These are phyloP conservation scores for Mycena rosella DNA, from an alignment of 768 basidiomycete species.

Conservation along the genomic window DNA sequence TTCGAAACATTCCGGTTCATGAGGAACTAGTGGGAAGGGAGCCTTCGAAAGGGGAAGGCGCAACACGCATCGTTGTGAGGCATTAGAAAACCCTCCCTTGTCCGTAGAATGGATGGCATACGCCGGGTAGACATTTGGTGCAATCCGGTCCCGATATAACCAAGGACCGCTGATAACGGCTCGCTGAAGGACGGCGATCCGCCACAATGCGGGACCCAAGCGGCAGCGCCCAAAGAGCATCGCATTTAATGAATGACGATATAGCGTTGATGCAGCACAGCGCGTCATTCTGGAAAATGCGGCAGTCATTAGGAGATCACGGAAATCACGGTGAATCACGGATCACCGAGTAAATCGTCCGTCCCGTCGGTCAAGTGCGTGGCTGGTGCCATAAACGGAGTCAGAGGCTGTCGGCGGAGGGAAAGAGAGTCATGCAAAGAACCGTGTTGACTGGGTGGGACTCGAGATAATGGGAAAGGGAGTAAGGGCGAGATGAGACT, in stretches of 20 bases:
- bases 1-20: not conserved
- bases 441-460: not conserved
- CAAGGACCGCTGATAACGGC: not conserved
- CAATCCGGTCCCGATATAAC: not conserved
- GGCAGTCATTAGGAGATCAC: conserved; percentile 6
- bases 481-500: conserved; percentile 27
- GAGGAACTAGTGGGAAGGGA: not conserved
- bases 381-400: not conserved
- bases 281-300: not conserved
- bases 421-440: too few relatives aligned
- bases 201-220: not conserved
- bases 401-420: not conserved
- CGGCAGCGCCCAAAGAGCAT: not conserved
- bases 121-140: not conserved
- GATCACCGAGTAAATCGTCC: not conserved
- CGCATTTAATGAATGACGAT: conserved; percentile 19
- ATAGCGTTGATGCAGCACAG: not conserved
- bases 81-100: not conserved
- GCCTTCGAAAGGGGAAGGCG: too few relatives aligned
- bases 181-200: not conserved
- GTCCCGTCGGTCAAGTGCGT: not conserved
- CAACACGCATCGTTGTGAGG: too few relatives aligned
- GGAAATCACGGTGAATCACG: conserved; percentile 25
- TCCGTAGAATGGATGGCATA: not conserved
- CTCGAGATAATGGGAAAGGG: not conserved